Base-by-base conservation (phyloP, 1,284 basidiomycete genomes). In the Violaceomyces palustris region DNA sequence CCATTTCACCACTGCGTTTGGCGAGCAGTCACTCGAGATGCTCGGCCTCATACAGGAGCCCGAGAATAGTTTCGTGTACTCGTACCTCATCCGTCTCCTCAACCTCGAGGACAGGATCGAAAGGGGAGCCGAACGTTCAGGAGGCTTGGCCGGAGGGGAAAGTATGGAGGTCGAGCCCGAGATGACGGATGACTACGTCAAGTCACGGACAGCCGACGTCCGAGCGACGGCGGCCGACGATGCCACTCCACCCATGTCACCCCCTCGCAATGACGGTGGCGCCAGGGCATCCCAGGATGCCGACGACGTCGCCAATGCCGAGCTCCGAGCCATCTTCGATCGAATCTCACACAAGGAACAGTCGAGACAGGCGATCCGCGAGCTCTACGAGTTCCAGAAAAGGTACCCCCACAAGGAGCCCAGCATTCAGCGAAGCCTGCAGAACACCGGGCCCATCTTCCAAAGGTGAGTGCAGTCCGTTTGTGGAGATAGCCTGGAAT, bases 341-440 rank as follows among this genome's bases (percentile, higher is more conserved):
- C 84, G 88, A 65, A 92, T 93, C 50, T 89, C 86, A 23, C 70
- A 50, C 61, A 90, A 85, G 73, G 87, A 86, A 75, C 86, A 85
- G 25, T 89, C 82, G 7, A 86, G 85, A 15, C 85, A 83, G 6
- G 90, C 89, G 4, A 92, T 99, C 47, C 91, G 88, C n/a, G 89
- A 92, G 61, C 77, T 99, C 30, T 90, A 97, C 71, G 85, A 91
- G 34, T 97, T 92, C 78, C 77, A 94, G 64, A 93, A 93, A 75
- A 83, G 83, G 23, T 83, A 96, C 68, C 93, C 92, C 0, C 85
- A 89, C 59, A 91, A 92, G 72, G 82, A 84, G 65, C 77, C 81
- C 4, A 84, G 85, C 46, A 88, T 96, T 14, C 87, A 74, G 41
- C 63, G 65, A 29, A 72, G 70, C 52, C 69, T 77, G 50, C 65